Conservation (phyloP, 140 eudicot species). For the Artemisia princeps region DNA sequence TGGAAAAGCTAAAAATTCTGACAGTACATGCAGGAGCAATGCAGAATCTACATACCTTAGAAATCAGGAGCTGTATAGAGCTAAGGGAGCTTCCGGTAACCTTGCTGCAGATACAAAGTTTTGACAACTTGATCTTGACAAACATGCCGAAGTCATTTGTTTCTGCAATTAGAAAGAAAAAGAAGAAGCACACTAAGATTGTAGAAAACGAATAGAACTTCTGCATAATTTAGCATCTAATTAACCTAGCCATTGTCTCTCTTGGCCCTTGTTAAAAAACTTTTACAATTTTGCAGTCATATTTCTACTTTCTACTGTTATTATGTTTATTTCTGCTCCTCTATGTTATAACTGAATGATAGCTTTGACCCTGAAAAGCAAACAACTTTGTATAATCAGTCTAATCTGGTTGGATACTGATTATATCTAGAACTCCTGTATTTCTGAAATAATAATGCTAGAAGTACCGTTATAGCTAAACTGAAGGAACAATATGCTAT, state of each 20-base stretch:
- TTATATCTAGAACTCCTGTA: too few species aligned
- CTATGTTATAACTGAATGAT: not conserved
- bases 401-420: too few species aligned
- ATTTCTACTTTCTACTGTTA: not conserved
- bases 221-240: not conserved
- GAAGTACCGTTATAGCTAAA: too few species aligned
- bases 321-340: not conserved
- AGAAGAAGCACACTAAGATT: conserved; percentile 26
- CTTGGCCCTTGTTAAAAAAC: not conserved
- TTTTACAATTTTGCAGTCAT: not conserved
- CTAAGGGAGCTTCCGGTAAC: conserved; percentile 26
- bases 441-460: too few species aligned
- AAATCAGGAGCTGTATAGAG: conserved; percentile 42
- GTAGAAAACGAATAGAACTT: conserved; percentile 18
- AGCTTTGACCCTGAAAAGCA: not conserved
- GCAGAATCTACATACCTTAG: conserved; percentile 38
- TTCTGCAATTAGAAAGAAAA: conserved; percentile 21
- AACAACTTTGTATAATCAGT: not conserved
- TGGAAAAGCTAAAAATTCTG: conserved; percentile 32
- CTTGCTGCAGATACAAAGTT: conserved; percentile 20
- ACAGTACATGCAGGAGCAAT: conserved; percentile 31
- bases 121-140: conserved; percentile 41
- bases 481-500: too few species aligned
- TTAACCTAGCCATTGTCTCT: not conserved
- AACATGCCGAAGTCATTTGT: conserved; percentile 38